These are phyloP conservation scores for Rutstroemia sp. DNA, from an alignment of 2,329 filamentous ascomycete genomes.

Conservation along the genomic window DNA sequence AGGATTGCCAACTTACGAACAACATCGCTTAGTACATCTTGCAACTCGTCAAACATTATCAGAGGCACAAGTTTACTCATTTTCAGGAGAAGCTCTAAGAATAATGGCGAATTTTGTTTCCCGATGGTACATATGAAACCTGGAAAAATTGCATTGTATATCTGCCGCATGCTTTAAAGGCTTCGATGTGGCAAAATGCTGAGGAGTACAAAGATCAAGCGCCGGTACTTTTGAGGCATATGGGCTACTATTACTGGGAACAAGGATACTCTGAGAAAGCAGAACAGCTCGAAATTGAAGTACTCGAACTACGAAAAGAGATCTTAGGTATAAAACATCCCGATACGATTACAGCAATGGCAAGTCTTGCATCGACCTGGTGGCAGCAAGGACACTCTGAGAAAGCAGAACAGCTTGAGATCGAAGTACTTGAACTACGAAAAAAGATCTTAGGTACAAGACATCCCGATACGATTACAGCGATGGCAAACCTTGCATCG, in stretches of 20 bases:
- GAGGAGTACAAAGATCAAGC: too few relatives aligned
- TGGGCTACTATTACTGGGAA: background rate
- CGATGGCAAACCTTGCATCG: background rate
- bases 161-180: too few relatives aligned
- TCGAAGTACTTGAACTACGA: background rate
- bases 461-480: background rate
- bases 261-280: conserved; percentile 11
- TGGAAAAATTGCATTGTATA: too few relatives aligned
- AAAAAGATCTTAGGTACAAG: background rate
- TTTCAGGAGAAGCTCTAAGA: too few relatives aligned
- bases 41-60: background rate
- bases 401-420: conserved; percentile 5
- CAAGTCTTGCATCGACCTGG: conserved; percentile 2
- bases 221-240: too few relatives aligned
- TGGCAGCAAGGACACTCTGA: conserved; percentile 1
- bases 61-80: too few relatives aligned
- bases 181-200: too few relatives aligned
- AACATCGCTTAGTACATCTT: background rate
- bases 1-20: background rate
- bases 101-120: too few relatives aligned
- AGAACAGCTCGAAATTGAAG: conserved; percentile 6
- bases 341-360: conserved; percentile 8
- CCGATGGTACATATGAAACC: too few relatives aligned
- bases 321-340: conserved; percentile 6
- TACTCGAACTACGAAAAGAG: conserved; percentile 2